Base-by-base conservation (phyloP, 805 yeast genomes). In the Teunomyces barrocoloradensis region DNA sequence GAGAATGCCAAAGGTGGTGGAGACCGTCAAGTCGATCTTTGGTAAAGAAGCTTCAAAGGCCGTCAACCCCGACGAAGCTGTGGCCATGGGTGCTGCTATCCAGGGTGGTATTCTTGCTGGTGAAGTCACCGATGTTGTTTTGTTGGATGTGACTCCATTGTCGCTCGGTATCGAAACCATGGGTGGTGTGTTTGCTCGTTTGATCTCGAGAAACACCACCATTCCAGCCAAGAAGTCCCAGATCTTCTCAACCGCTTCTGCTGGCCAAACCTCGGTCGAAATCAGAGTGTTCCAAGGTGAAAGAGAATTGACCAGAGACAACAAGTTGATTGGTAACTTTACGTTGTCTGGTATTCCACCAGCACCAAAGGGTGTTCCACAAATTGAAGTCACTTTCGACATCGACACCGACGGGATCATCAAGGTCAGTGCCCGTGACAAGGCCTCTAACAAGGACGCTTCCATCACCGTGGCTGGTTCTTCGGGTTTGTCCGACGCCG, bases 271-370 rank as follows among this genome's bases (percentile, higher is more conserved):
- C 55, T 62, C 66, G 37, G 66, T 62, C 40, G 66, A 62, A 79
- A 90, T 90, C 77, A 86, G 97, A 78, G 97, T 90, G 52, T 91
- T 89, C 96, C 97, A 90, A 80, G 97, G 97, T 80, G 97, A 90
- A 82, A 88, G 97, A 81, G 97, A 90, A 78, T 84, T 91, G 67
- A 96, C 92, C 65, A 87, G 96, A 78, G 97, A 90, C 81, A 90
- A 90, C 88, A 90, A 91, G 79, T 82, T 91, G 70, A 88, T 90
- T 70, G 97, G 97, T 74, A 90, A 91, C 87, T 90, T 90, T 77
- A 90, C 96, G 53, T 81, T 90, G 64, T 78, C 94, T 55, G 97
- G 97, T 74, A 90, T 90, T 60, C 97, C 95, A 65, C 95, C 95
- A 57, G 94, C 94, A 60, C 91, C 94, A 73, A 87, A 87, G 84